These are phyloP conservation scores for Camelina neglecta DNA, from an alignment of 345 rosid species.

Conservation along the genomic window DNA sequence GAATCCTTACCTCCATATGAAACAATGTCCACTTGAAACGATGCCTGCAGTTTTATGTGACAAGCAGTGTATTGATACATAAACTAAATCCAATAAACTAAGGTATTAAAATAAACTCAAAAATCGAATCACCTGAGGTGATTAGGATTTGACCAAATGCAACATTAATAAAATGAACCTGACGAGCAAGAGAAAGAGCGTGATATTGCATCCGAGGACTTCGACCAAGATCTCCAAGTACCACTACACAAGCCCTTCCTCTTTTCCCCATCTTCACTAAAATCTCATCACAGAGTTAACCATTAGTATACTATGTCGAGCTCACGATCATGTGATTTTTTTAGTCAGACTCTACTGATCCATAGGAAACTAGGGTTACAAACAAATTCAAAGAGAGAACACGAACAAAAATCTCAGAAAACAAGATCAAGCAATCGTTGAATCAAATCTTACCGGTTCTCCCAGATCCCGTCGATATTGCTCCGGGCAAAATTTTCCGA, in stretches of 20 bases:
- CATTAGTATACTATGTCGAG: conserved; percentile 14
- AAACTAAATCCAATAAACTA: not conserved
- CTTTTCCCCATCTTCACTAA: conserved; percentile 51
- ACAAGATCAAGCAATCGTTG: not conserved
- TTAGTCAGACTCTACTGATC: conserved; percentile 10
- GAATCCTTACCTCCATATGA: conserved; percentile 84
- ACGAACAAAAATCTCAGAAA: not conserved
- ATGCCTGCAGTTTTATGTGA: conserved; percentile 62
- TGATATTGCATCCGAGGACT: conserved; percentile 99
- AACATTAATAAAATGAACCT: conserved; percentile 50
- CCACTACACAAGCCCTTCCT: conserved; percentile 93
- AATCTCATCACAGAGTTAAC: conserved; percentile 10
- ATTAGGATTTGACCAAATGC: not conserved
- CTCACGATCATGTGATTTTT: conserved; percentile 1
- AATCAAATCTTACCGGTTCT: not conserved
- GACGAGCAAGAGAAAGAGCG: conserved; percentile 90
- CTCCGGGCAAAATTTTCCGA: conserved; percentile 31
- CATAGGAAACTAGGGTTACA: not conserved
- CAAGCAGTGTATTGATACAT: not conserved
- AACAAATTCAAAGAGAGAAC: not conserved
- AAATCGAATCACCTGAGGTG: not conserved
- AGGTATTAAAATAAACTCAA: not conserved
- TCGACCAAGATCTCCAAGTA: conserved; percentile 93
- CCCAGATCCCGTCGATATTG: conserved; percentile 28
- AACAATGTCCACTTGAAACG: conserved; percentile 80